Evolutionary conservation across 1,284 basidiomycete species (phyloP).

Genomic region (Malassezia brasiliensis): DNA sequence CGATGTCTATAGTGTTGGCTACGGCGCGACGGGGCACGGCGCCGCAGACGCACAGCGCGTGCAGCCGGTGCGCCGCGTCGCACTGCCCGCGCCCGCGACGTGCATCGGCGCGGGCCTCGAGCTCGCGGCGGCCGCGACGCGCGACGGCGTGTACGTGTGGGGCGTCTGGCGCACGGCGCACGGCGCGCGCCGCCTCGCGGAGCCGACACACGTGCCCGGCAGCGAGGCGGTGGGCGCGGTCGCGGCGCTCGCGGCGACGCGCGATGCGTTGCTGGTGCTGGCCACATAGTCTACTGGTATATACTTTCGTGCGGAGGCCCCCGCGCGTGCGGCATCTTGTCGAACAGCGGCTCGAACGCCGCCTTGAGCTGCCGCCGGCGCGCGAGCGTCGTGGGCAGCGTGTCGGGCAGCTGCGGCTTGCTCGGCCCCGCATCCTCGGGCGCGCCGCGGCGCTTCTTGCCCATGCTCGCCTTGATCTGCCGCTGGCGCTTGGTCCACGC

Average conservation of each 20-base stretch:
- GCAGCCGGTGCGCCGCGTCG: background rate
- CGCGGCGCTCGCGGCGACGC: background rate
- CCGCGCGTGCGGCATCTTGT: slow-evolving; percentile 28
- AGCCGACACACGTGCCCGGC: background rate
- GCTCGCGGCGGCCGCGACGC: slow-evolving; percentile 11
- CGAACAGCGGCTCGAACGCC: slow-evolving; percentile 40
- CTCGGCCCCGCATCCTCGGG: slow-evolving; percentile 29
- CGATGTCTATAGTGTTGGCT: slow-evolving; percentile 8
- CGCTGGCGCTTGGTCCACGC: slow-evolving; percentile 40
- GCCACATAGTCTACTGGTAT: slow-evolving; percentile 12
- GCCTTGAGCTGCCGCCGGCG: slow-evolving; percentile 28
- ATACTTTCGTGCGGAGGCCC: slow-evolving; percentile 30
- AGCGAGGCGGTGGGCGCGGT: background rate
- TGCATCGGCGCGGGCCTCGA: slow-evolving; percentile 7
- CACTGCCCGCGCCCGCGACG: background rate
- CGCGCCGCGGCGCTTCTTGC: slow-evolving; percentile 37
- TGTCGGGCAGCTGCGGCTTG: slow-evolving; percentile 34
- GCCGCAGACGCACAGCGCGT: background rate
- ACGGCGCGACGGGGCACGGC: slow-evolving; percentile 11
- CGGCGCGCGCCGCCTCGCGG: background rate
- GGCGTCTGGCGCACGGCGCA: slow-evolving; percentile 3
- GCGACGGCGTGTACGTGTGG: slow-evolving; percentile 10
- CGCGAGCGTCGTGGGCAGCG: slow-evolving; percentile 32
- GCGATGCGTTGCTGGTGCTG: slow-evolving; percentile 7
- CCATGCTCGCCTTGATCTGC: slow-evolving; percentile 40